Evolutionary conservation across 1,284 basidiomycete species (phyloP).

Genomic region (Ceratorhiza oryzae-sativae): DNA sequence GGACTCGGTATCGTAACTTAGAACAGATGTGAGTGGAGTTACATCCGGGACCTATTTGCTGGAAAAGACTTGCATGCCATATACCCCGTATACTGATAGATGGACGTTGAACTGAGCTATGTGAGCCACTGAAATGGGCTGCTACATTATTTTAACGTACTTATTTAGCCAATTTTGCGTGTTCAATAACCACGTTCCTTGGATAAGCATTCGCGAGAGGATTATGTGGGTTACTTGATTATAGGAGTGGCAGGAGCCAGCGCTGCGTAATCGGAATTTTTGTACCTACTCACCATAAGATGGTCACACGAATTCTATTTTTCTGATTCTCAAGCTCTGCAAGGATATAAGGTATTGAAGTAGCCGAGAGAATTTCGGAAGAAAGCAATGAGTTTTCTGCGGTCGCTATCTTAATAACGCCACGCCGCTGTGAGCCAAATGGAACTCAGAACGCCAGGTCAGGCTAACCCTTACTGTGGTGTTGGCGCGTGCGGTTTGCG

Average conservation of each 20-base stretch:
- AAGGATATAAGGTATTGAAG: no score
- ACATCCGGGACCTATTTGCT: constrained; percentile 24
- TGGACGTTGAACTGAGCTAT: constrained; percentile 32
- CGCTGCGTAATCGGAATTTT: no score
- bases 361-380: no score
- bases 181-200: constrained; percentile 10
- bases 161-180: constrained; percentile 32
- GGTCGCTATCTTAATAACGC: no score
- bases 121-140: not conserved
- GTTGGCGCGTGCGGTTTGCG: no score
- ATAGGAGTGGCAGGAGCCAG: not conserved
- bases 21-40: constrained; percentile 32
- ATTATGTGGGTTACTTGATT: constrained; percentile 38
- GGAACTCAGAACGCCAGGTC: no score
- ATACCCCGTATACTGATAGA: constrained; percentile 34
- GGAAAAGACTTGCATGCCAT: constrained; percentile 37
- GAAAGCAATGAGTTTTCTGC: no score
- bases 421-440: no score
- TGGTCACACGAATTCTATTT: constrained; percentile 9
- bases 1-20: constrained; percentile 22
- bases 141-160: not conserved
- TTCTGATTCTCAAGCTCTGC: constrained; percentile 12
- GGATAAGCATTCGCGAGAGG: constrained; percentile 35
- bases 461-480: no score
- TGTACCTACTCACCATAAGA: constrained; percentile 33